Evolutionary conservation across 2,329 filamentous ascomycete species (phyloP), one percentile per base, ranked within the genome.

Genomic region (Amylocarpus encephaloides): DNA sequence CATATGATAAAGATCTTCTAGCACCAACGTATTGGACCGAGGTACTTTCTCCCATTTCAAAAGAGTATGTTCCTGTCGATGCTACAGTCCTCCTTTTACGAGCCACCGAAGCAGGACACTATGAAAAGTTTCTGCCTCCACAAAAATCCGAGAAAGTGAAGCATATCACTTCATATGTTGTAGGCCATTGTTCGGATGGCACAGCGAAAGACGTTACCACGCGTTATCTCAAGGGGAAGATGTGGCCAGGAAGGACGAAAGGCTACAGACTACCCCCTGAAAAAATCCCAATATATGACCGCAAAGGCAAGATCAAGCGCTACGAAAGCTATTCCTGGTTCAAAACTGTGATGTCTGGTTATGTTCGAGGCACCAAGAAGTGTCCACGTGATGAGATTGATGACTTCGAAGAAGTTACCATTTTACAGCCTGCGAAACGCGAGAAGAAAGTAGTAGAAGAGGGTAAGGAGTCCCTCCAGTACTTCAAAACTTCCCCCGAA

Each of bases 1-100:
- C 76, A 48, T 87, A 84, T 60, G 89, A 95, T 59, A 74, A 77
- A 16, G 90, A 95, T 58, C 74, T 96, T 26, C 80, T 83, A 2
- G 93, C 85, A 57, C 91, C 93, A 1, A 85, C 87, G 45, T 97
- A 97, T 67, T 98, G 93, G 93, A 86, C 86, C 0, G 93, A 98
- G 67, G 85, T 88, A 2, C 73, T 93, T 1, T 96, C 91, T 0
- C 86, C 89, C 1, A 75, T 88, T 3, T 92, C 88, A 0, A 80
- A 88, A 48, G 88, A 81, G 43, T 90, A 86, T 50, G 76, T 93
- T 7, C 77, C 90, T 0, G 85, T 96, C 2, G 91, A 95, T 51
- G 77, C 88, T 0, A 72, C 88, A 5, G 79, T 90, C 29, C 68
- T 77, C 45, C 80, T 77, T 18, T 62, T 85, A 1, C 74, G 93